Conservation (phyloP, 2,329 filamentous ascomycete species). For the Cladosporium oxysporum region DNA sequence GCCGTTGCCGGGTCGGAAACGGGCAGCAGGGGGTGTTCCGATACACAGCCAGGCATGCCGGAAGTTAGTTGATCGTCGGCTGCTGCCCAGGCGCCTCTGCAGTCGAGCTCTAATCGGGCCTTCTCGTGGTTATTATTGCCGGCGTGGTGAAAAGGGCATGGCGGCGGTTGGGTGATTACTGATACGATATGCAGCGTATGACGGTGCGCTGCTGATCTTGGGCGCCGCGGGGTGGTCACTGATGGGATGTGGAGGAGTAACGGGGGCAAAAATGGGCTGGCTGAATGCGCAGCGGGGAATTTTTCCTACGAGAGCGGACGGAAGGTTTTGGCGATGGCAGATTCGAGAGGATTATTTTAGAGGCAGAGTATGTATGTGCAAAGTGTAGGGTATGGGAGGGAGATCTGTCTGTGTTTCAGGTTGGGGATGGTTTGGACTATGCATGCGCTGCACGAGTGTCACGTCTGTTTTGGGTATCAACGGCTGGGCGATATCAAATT, state of each 20-base stretch:
- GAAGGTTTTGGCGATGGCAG: slow-evolving; percentile 1
- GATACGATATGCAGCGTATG: neutral
- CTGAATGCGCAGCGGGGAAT: neutral
- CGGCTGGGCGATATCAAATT: neutral
- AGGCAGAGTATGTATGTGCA: neutral
- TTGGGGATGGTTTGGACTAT: neutral
- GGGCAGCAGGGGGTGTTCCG: neutral
- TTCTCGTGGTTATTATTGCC: neutral
- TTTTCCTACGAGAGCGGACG: neutral
- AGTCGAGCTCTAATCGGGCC: slow-evolving; percentile 9
- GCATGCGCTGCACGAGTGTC: neutral
- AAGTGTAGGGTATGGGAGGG: neutral
- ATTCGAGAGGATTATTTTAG: neutral
- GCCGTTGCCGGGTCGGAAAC: slow-evolving; percentile 6
- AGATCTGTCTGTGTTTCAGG: slow-evolving; percentile 4
- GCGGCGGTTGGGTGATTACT: slow-evolving; percentile 1
- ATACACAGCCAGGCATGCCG: slow-evolving; percentile 12
- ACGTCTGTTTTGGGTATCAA: neutral
- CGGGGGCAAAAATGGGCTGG: neutral
- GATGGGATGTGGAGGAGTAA: slow-evolving; percentile 8
- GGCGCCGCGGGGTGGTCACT: neutral
- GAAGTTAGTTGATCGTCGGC: slow-evolving; percentile 9
- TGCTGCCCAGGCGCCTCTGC: neutral
- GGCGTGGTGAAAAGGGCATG: neutral
- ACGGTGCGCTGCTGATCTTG: neutral